Base-by-base conservation (phyloP, 352 stramenopile genomes). In the Plasmopara halstedii region DNA sequence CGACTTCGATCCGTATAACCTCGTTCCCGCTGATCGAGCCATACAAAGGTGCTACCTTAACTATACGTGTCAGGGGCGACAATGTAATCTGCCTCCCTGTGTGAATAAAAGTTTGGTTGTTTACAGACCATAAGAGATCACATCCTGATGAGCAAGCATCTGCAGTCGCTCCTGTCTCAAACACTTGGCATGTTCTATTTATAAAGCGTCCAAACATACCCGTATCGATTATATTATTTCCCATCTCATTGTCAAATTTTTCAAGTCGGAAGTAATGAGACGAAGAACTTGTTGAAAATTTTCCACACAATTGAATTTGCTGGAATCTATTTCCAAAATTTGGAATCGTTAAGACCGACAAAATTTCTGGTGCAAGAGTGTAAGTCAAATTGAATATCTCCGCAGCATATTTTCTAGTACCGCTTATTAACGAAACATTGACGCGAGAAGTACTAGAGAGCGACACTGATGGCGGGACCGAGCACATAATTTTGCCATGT, bases 61-160 rank as follows among this genome's bases (percentile, higher is more conserved):
- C 10, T 18, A 73, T 50, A 36, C 45, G 34, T 21, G 44, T 36
- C 20, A 47, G 3, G 6, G 50, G 18, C 10, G 41, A 36, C 1
- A 75, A 19, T 10, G 29, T 22, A 11, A 75, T 25, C 20, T 36
- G 23, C 20, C 59, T 71, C 14, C 53, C 61, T 1, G 57, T 67
- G 21, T 42, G 39, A 0, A 18, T 21, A 45, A 64, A 75, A 1
- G 49, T 53, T 19, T 75, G 66, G 10, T 73, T 62, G 36, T 81
- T 81, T 3, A 78, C 54, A 4, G 69, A 81, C 6, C 73, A n/a
- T 7, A 59, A 44, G 5, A 71, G 2, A 13, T 59, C 34, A n/a
- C 69, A 80, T 1, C 43, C 49, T 14, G 26, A 19, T 1, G 11
- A 42, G n/a, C 61, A 70, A 44, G 50, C 15, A 1, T 42, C n/a